These are phyloP conservation scores for Cladosporium cucumerinum DNA, from an alignment of 2,329 filamentous ascomycete species.

Conservation along the genomic window DNA sequence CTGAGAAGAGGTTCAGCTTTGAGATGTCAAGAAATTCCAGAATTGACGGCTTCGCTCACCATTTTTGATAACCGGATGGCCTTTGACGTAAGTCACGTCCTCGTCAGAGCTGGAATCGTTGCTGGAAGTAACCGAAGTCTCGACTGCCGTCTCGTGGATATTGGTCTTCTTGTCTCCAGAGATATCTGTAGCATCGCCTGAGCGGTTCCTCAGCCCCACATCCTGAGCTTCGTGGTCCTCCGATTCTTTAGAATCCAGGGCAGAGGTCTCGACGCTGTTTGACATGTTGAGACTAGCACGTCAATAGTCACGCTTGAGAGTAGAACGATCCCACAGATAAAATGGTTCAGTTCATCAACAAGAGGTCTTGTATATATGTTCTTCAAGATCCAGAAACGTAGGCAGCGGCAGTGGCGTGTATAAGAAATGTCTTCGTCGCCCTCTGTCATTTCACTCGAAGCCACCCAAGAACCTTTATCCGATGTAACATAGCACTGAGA, in stretches of 20 bases:
- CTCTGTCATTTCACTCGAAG: background rate
- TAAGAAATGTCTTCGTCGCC: background rate
- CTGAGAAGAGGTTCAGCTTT: background rate
- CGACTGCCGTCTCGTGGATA: background rate
- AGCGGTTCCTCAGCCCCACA: background rate
- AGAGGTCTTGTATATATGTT: background rate
- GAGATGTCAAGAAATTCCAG: background rate
- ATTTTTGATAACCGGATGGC: background rate
- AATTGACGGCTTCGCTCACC: background rate
- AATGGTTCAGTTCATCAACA: background rate
- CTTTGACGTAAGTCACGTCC: background rate
- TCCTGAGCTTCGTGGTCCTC: background rate
- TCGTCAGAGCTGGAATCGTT: background rate
- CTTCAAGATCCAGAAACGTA: background rate
- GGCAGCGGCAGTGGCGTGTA: background rate
- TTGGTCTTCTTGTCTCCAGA: background rate
- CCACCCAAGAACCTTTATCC: background rate
- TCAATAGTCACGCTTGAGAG: background rate
- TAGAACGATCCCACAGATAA: background rate
- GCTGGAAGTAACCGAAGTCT: background rate
- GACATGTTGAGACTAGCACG: background rate
- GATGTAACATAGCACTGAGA: background rate
- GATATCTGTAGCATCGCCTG: background rate
- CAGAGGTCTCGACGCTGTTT: background rate
- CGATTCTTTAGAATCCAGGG: background rate